phyloP scores from a whole-genome alignment of 768 basidiomycete species.

The Tulasnella sp. region DNA sequence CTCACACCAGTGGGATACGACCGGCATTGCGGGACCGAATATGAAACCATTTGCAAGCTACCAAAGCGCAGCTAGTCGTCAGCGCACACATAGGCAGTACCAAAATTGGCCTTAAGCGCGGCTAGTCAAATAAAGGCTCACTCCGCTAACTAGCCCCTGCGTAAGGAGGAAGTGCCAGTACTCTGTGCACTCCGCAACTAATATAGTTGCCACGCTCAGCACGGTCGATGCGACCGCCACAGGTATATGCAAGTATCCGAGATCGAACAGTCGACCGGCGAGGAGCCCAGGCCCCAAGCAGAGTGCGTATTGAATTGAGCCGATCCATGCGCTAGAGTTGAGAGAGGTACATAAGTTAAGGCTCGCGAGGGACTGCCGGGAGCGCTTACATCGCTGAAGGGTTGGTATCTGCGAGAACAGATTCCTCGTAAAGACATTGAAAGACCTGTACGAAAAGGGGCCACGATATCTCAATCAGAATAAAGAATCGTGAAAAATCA shows the following conservation, averaged over 20 bases:
- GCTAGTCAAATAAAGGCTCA: slow-evolving; percentile 38
- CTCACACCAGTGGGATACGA: slow-evolving; percentile 76
- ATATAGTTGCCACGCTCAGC: slow-evolving; percentile 60
- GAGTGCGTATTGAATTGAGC: slow-evolving; percentile 38
- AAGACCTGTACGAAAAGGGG: neutral
- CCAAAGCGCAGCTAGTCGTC: neutral
- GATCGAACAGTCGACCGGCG: slow-evolving; percentile 71
- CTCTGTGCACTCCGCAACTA: slow-evolving; percentile 68
- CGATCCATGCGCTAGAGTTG: slow-evolving; percentile 32
- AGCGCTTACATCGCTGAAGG: slow-evolving; percentile 27
- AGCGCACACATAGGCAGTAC: too few species aligned
- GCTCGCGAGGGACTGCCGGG: neutral
- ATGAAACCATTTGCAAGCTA: slow-evolving; percentile 57
- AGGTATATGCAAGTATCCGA: slow-evolving; percentile 64
- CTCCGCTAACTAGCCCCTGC: slow-evolving; percentile 70
- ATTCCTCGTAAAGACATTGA: slow-evolving; percentile 26
- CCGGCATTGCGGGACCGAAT: slow-evolving; percentile 62
- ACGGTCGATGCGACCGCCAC: slow-evolving; percentile 54
- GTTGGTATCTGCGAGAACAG: neutral
- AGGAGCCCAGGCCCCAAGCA: slow-evolving; percentile 49
- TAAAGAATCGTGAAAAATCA: neutral
- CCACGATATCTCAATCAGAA: neutral
- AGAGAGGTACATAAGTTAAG: neutral
- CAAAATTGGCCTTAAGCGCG: too few species aligned
- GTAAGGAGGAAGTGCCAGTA: slow-evolving; percentile 83